These are phyloP conservation scores for Sphaerulina populicola DNA, from an alignment of 2,329 filamentous ascomycete genomes.

Conservation along the genomic window DNA sequence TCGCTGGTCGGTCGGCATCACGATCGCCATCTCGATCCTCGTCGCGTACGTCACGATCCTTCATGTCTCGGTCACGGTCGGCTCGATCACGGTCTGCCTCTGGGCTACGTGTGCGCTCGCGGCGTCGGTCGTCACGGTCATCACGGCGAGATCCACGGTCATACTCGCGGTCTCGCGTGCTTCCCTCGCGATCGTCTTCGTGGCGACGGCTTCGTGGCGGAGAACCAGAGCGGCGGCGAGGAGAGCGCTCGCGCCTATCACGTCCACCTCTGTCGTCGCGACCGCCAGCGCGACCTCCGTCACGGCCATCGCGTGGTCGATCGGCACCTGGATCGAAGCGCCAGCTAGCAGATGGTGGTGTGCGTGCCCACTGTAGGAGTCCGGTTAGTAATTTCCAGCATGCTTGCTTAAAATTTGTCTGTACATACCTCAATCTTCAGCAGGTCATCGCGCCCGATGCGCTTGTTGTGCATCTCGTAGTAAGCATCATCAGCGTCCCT, in stretches of 20 bases:
- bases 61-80: constrained; percentile 56
- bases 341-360: constrained; percentile 95
- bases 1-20: constrained; percentile 24
- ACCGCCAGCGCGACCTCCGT: constrained; percentile 52
- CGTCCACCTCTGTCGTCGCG: constrained; percentile 37
- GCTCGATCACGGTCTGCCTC: constrained; percentile 47
- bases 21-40: constrained; percentile 47
- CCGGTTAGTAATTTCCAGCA: constrained; percentile 18
- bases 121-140: constrained; percentile 60
- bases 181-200: constrained; percentile 58
- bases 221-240: constrained; percentile 54
- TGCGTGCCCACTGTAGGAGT: constrained; percentile 79
- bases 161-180: constrained; percentile 63
- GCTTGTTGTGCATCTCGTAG: constrained; percentile 99
- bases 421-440: constrained; percentile 84
- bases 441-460: constrained; percentile 87
- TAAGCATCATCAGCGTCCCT: constrained; percentile 98
- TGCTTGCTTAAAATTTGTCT: constrained; percentile 24
- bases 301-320: constrained; percentile 37
- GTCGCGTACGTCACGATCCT: constrained; percentile 45
- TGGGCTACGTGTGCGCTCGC: constrained; percentile 58
- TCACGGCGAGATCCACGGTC: constrained; percentile 68
- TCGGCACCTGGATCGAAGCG: constrained; percentile 78
- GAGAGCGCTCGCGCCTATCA: constrained; percentile 57
- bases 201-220: constrained; percentile 54